Conservation (phyloP, 169 alveolate species). For the Plasmodium fragile region DNA sequence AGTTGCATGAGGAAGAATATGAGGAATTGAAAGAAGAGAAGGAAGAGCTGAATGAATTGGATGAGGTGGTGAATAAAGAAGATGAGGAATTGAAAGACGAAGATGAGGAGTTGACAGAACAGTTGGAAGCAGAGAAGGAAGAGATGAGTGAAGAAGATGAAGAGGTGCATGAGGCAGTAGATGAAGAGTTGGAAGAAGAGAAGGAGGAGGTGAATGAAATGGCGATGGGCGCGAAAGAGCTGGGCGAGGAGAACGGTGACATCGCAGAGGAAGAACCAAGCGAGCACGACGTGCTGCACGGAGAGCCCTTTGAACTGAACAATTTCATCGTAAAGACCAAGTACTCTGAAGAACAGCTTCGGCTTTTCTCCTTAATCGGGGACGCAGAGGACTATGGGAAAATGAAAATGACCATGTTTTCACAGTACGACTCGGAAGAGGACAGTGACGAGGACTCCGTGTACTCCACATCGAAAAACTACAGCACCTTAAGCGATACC, state of each 20-base stretch:
- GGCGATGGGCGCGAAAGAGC: not conserved
- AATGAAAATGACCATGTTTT: not conserved
- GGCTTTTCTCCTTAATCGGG: conserved; percentile 38
- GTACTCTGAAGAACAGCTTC: conserved; percentile 51
- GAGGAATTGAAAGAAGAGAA: not conserved
- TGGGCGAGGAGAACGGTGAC: not conserved
- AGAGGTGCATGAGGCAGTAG: not conserved
- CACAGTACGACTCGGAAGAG: conserved; percentile 39
- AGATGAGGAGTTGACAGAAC: not conserved
- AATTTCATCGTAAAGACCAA: conserved; percentile 50
- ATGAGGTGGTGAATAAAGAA: no score
- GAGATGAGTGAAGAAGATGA: not conserved
- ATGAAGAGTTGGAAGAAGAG: not conserved
- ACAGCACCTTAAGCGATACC: conserved; percentile 15
- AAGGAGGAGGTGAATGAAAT: not conserved
- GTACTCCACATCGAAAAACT: conserved; percentile 20
- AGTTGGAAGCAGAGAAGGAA: not conserved
- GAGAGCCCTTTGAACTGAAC: conserved; percentile 25
- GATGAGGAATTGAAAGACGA: not conserved
- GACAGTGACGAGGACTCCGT: conserved; percentile 70
- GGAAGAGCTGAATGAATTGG: not conserved
- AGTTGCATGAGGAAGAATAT: not conserved
- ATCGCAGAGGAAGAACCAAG: not conserved
- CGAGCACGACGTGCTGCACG: not conserved
- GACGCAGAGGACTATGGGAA: conserved; percentile 12